phyloP scores from a whole-genome alignment of 2,329 filamentous ascomycete genomes.

The Beauveria sp. region DNA sequence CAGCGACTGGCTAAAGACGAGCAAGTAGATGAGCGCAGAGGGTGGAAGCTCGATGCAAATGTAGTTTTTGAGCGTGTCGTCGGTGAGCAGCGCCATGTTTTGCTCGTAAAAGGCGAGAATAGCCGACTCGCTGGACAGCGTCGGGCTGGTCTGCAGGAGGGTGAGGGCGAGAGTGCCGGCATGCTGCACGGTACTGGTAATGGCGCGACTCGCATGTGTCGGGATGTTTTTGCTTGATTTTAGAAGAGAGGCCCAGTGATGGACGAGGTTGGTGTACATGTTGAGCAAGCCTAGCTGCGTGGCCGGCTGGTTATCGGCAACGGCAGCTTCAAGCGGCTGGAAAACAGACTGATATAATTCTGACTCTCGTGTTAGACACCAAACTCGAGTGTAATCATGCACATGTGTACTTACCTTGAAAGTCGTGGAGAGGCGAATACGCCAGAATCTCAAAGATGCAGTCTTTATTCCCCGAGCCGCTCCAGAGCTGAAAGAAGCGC shows the following conservation, averaged over 20 bases:
- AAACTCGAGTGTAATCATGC: no score
- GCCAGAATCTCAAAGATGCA: slow-evolving; percentile 51
- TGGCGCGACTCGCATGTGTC: slow-evolving; percentile 26
- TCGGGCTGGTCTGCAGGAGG: slow-evolving; percentile 46
- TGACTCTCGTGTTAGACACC: slow-evolving; percentile 25
- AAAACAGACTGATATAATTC: slow-evolving; percentile 45
- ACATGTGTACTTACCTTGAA: slow-evolving; percentile 38
- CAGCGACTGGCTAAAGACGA: slow-evolving; percentile 59
- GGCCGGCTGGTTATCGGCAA: slow-evolving; percentile 39
- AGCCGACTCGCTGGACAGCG: slow-evolving; percentile 39
- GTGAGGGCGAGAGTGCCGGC: slow-evolving; percentile 51
- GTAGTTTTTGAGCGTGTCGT: slow-evolving; percentile 40
- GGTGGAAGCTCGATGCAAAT: slow-evolving; percentile 64
- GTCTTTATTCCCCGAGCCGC: slow-evolving; percentile 47
- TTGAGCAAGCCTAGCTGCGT: slow-evolving; percentile 54
- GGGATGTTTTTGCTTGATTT: slow-evolving; percentile 31
- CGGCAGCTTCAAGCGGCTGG: slow-evolving; percentile 40
- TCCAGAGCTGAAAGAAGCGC: slow-evolving; percentile 52
- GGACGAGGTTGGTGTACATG: slow-evolving; percentile 61
- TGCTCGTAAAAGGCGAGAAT: slow-evolving; percentile 66
- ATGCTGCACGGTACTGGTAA: slow-evolving; percentile 38
- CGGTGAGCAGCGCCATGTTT: slow-evolving; percentile 47
- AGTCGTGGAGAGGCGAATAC: slow-evolving; percentile 46
- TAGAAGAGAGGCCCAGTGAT: slow-evolving; percentile 46
- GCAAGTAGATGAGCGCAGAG: slow-evolving; percentile 58